These are phyloP conservation scores for Eudorina sp. DNA, from an alignment of 139 green algal genomes.

Conservation along the genomic window DNA sequence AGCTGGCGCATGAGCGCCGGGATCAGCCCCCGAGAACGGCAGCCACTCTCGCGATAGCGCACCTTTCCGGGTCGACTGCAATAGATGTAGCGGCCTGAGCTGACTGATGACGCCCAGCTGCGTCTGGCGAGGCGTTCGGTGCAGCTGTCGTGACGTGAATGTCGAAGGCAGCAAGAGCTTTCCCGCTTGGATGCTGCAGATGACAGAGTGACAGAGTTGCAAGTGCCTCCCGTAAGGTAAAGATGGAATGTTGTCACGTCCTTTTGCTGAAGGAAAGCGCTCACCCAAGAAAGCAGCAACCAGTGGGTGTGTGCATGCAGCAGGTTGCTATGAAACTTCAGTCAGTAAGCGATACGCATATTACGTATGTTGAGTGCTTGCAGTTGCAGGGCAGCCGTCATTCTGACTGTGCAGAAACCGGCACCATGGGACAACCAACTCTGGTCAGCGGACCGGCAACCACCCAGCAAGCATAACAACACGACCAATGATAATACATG, in stretches of 20 bases:
- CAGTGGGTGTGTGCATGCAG: too few species aligned
- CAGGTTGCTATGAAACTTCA: too few species aligned
- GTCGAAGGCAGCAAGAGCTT: not conserved
- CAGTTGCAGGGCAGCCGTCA: not conserved
- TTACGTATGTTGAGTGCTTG: not conserved
- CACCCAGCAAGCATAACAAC: not conserved
- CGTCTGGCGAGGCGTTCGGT: not conserved
- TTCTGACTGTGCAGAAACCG: not conserved
- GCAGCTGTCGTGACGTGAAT: not conserved
- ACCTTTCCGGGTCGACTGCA: not conserved
- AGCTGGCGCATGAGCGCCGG: too few species aligned
- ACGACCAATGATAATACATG: too few species aligned
- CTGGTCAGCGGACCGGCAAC: not conserved
- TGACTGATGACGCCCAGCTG: not conserved
- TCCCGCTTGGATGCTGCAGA: not conserved
- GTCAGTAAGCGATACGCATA: too few species aligned
- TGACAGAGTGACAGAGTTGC: too few species aligned
- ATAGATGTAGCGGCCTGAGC: not conserved
- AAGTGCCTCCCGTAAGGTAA: too few species aligned
- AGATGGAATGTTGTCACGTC: too few species aligned
- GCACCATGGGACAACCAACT: not conserved
- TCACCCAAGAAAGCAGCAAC: too few species aligned
- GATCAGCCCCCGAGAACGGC: too few species aligned
- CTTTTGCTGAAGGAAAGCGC: too few species aligned
- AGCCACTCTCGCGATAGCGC: too few species aligned